Percentiles rank a stretch among this genome's conserved stretches.
Evolutionary conservation across 2,329 filamentous ascomycete species (phyloP).

Genomic region (Pestalotiopsis sp.): DNA sequence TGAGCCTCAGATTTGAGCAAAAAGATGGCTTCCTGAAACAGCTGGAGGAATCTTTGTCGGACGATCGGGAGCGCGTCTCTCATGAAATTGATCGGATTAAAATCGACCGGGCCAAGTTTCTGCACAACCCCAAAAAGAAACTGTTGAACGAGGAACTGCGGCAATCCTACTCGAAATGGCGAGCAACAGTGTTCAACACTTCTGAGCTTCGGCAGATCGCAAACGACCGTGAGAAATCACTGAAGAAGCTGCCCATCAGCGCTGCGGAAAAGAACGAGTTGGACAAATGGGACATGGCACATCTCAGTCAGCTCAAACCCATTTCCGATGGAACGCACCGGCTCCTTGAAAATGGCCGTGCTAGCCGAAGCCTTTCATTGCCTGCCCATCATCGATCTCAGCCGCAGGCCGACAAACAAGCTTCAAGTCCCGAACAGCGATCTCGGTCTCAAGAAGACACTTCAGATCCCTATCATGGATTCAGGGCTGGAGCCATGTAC

Average conservation of each 20-base stretch:
- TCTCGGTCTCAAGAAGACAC: not conserved
- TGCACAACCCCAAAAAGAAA: not conserved
- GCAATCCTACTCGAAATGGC: not conserved
- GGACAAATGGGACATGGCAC: not conserved
- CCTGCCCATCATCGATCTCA: not conserved
- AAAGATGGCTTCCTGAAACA: not conserved
- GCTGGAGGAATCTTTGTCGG: not conserved
- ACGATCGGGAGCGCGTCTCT: not conserved
- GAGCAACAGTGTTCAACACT: not conserved
- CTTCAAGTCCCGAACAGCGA: not conserved
- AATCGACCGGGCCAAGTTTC: not conserved
- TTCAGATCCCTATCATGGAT: constrained; percentile 1
- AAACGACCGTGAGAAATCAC: not conserved
- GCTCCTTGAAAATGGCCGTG: not conserved
- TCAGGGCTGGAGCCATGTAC: constrained; percentile 10
- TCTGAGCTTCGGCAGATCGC: not conserved
- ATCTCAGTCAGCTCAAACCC: not conserved
- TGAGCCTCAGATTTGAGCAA: not conserved
- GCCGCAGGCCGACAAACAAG: not conserved
- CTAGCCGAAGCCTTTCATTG: not conserved
- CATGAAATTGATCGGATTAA: constrained; percentile 1
- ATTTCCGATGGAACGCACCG: not conserved
- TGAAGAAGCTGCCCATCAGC: not conserved
- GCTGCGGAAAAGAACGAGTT: not conserved
- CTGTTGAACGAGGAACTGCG: not conserved